These are phyloP conservation scores for Xerocomus potaroensis DNA, from an alignment of 768 basidiomycete species.

Conservation along the genomic window DNA sequence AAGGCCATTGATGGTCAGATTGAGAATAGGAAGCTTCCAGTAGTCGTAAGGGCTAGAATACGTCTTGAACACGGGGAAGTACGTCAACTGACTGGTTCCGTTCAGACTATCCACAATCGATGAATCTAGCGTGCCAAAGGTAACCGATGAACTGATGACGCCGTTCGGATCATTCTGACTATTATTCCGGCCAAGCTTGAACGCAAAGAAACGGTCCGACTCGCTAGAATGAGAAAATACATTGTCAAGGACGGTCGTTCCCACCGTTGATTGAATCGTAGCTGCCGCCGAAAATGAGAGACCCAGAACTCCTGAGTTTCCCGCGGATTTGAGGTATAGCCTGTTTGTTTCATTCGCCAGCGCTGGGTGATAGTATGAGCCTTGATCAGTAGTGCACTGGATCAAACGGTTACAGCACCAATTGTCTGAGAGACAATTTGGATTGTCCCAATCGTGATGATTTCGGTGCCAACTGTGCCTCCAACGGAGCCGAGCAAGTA, in stretches of 20 bases:
- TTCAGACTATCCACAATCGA: constrained; percentile 19
- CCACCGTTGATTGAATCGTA: constrained; percentile 41
- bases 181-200: constrained; percentile 40
- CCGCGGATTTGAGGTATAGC: constrained; percentile 41
- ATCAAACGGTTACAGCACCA: constrained; percentile 29
- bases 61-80: constrained; percentile 38
- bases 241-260: constrained; percentile 45
- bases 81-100: constrained; percentile 31
- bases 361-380: constrained; percentile 30
- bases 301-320: constrained; percentile 54
- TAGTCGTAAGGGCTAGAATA: constrained; percentile 41
- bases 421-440: constrained; percentile 46
- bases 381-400: neutral
- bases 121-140: constrained; percentile 47
- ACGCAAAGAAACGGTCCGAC: constrained; percentile 44
- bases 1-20: constrained; percentile 41
- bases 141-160: constrained; percentile 41
- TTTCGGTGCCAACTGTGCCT: constrained; percentile 50
- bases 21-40: constrained; percentile 52
- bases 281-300: constrained; percentile 47
- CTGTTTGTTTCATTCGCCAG: constrained; percentile 41
- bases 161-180: constrained; percentile 15
- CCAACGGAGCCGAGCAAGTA: constrained; percentile 53
- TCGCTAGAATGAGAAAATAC: constrained; percentile 41
- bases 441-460: constrained; percentile 41